These are phyloP conservation scores for Aspergillus nidulans DNA, from an alignment of 495 filamentous ascomycete species.

Conservation along the genomic window DNA sequence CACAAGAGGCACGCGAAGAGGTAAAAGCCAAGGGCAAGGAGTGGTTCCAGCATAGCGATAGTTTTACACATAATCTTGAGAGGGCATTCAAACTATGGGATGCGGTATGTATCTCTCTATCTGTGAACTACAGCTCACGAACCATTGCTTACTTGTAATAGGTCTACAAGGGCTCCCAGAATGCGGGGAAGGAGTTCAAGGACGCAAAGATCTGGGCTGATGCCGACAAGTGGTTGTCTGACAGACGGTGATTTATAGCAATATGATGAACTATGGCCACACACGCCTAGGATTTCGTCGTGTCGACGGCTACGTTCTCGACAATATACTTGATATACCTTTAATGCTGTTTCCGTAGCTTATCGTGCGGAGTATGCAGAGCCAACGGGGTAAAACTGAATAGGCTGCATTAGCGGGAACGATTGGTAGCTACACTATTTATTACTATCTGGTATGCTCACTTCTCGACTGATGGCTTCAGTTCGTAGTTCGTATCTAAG, in stretches of 20 bases:
- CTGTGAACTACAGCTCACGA: background rate
- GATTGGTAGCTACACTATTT: no score
- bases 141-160: slow-evolving; percentile 18
- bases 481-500: background rate
- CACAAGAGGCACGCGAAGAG: slow-evolving; percentile 55
- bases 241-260: slow-evolving; percentile 36
- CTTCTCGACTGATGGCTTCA: no score
- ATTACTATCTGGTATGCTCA: no score
- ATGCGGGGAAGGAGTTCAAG: slow-evolving; percentile 57
- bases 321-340: background rate
- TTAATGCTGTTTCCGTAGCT: slow-evolving; percentile 4
- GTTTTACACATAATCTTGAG: slow-evolving; percentile 72
- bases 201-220: slow-evolving; percentile 61
- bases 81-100: slow-evolving; percentile 80
- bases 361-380: background rate
- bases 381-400: no score
- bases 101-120: slow-evolving; percentile 50
- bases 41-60: slow-evolving; percentile 72
- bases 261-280: background rate
- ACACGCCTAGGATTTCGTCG: background rate
- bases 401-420: no score
- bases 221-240: slow-evolving; percentile 60
- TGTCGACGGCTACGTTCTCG: background rate
- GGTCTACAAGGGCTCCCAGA: slow-evolving; percentile 64
- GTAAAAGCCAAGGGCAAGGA: slow-evolving; percentile 60